phyloP scores from a whole-genome alignment of 495 filamentous ascomycete genomes.

The Penicillium salamii region DNA sequence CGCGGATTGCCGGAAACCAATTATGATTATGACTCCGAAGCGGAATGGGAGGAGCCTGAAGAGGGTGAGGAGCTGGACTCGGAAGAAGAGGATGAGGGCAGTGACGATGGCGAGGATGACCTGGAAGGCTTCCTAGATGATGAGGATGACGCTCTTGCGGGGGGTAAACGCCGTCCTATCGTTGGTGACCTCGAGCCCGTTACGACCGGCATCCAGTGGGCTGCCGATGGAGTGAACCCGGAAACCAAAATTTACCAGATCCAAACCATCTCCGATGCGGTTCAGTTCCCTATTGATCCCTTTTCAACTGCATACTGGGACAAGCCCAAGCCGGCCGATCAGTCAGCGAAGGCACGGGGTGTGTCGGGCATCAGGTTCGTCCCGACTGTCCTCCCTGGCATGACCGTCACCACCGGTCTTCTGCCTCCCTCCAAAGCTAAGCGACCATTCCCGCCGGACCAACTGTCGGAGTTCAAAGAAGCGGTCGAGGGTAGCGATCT shows the following conservation, averaged over 20 bases:
- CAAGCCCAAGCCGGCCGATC: constrained; percentile 30
- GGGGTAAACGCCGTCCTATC: constrained; percentile 46
- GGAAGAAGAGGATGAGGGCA: constrained; percentile 71
- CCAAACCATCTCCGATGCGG: constrained; percentile 62
- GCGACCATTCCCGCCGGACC: constrained; percentile 51
- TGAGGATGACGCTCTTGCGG: constrained; percentile 42
- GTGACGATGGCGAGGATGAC: constrained; percentile 53
- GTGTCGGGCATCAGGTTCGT: constrained; percentile 22
- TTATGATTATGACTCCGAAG: constrained; percentile 97
- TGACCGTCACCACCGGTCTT: constrained; percentile 8
- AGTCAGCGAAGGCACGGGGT: background rate
- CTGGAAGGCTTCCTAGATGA: constrained; percentile 56
- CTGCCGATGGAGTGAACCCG: constrained; percentile 50
- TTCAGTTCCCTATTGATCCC: constrained; percentile 69
- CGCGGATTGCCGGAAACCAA: constrained; percentile 64
- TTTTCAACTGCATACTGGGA: constrained; percentile 83
- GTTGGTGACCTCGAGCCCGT: constrained; percentile 71
- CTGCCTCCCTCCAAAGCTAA: constrained; percentile 27
- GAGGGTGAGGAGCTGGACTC: constrained; percentile 76
- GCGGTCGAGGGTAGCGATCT: constrained; percentile 67
- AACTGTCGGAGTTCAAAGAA: constrained; percentile 69
- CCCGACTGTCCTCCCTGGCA: constrained; percentile 9
- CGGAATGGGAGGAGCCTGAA: constrained; percentile 84
- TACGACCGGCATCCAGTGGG: constrained; percentile 79
- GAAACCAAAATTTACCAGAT: constrained; percentile 59